Evolutionary conservation across 2,329 filamentous ascomycete genomes (phyloP).

Genomic region (Venturia pyrina): DNA sequence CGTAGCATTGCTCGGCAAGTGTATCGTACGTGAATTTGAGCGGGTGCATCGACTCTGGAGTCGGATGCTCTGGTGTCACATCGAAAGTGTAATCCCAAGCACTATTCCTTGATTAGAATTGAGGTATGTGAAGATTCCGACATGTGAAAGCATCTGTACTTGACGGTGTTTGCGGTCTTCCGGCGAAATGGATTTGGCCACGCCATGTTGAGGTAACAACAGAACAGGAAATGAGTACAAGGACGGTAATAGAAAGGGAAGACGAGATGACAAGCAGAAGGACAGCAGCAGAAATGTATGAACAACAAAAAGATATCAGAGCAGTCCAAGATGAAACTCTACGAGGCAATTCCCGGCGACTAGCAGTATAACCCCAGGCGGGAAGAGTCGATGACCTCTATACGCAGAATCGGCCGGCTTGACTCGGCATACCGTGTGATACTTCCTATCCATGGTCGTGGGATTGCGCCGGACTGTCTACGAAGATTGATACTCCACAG

Average conservation of each 20-base stretch:
- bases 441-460: background rate
- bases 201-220: conserved; percentile 26
- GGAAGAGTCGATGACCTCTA: background rate
- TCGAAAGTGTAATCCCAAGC: conserved; percentile 60
- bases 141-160: conserved; percentile 24
- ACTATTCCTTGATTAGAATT: conserved; percentile 20
- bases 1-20: conserved; percentile 55
- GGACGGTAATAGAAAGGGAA: background rate
- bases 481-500: background rate
- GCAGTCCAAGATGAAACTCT: background rate
- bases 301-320: background rate
- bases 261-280: background rate
- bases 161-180: conserved; percentile 32
- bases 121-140: background rate
- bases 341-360: background rate
- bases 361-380: background rate
- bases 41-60: conserved; percentile 47
- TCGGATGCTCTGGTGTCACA: conserved; percentile 56
- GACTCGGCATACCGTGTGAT: background rate
- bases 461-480: background rate
- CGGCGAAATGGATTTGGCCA: conserved; percentile 33
- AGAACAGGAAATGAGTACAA: background rate
- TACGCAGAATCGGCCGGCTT: background rate
- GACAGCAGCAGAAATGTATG: background rate
- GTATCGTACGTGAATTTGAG: conserved; percentile 59